A percentile compares a stretch with the other conserved stretches of the same genome.
Evolutionary conservation across 352 stramenopile genomes (phyloP).

Genomic region (Globisporangium recalcitrans): DNA sequence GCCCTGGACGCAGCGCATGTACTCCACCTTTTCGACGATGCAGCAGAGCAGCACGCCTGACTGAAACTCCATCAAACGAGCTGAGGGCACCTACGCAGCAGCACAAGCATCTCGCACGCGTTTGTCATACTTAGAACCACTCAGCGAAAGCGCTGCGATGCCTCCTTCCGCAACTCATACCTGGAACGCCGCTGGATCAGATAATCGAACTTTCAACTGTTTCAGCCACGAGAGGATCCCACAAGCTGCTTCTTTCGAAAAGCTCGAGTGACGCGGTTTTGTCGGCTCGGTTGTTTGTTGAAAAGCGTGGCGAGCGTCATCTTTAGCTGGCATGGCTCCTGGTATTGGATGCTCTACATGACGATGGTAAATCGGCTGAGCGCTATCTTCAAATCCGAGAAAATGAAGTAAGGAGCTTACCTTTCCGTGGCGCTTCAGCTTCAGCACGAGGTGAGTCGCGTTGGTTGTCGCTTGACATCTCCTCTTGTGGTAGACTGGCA

Average conservation of each 20-base stretch:
- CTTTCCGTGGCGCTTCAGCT: not conserved
- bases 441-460: not conserved
- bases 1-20: slow-evolving; percentile 57
- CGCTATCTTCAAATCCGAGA: not conserved
- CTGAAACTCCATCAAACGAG: slow-evolving; percentile 42
- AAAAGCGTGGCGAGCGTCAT: too few species aligned
- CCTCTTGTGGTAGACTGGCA: not conserved
- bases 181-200: slow-evolving; percentile 23
- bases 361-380: too few species aligned
- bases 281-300: not conserved
- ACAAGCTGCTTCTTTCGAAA: slow-evolving; percentile 6
- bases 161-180: slow-evolving; percentile 16
- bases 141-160: too few species aligned
- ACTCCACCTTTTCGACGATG: slow-evolving; percentile 66
- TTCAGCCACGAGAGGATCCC: slow-evolving; percentile 40
- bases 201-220: slow-evolving; percentile 26
- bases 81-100: slow-evolving; percentile 22
- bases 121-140: too few species aligned
- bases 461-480: not conserved
- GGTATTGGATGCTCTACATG: too few species aligned
- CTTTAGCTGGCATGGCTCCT: not conserved
- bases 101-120: not conserved
- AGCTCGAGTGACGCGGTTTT: not conserved
- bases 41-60: slow-evolving; percentile 54
- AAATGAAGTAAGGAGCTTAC: not conserved